Evolutionary conservation across 2,329 filamentous ascomycete genomes (phyloP).

Genomic region (Ilyonectria sp.): DNA sequence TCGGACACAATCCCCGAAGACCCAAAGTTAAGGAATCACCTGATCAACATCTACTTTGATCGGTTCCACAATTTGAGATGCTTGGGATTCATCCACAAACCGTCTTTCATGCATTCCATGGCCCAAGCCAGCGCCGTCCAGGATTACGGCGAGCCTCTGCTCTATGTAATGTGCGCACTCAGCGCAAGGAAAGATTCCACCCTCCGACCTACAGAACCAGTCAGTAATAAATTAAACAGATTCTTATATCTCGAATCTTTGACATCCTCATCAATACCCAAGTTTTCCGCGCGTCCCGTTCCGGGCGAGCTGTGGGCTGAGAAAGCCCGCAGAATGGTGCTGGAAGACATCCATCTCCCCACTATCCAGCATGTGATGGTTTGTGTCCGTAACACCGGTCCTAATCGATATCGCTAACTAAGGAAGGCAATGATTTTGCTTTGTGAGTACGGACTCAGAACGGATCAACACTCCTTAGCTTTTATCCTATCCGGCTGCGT

Average conservation of each 20-base stretch:
- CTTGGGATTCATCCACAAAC: conserved; percentile 44
- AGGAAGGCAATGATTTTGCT: background rate
- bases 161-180: conserved; percentile 46
- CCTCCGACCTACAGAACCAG: background rate
- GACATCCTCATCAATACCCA: too few species aligned
- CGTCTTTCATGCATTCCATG: conserved; percentile 45
- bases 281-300: background rate
- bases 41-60: conserved; percentile 40
- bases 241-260: too few species aligned
- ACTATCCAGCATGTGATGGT: background rate
- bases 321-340: background rate
- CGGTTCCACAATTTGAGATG: conserved; percentile 43
- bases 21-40: background rate
- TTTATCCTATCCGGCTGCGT: background rate
- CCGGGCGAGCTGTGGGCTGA: background rate
- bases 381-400: background rate
- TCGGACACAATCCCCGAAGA: conserved; percentile 7
- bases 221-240: too few species aligned
- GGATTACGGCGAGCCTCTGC: conserved; percentile 42
- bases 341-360: background rate
- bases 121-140: conserved; percentile 37
- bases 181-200: conserved; percentile 17
- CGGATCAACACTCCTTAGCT: background rate
- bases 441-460: background rate
- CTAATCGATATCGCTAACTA: background rate